Evolutionary conservation across 768 basidiomycete genomes (phyloP).

Genomic region (Zangia roseola): DNA sequence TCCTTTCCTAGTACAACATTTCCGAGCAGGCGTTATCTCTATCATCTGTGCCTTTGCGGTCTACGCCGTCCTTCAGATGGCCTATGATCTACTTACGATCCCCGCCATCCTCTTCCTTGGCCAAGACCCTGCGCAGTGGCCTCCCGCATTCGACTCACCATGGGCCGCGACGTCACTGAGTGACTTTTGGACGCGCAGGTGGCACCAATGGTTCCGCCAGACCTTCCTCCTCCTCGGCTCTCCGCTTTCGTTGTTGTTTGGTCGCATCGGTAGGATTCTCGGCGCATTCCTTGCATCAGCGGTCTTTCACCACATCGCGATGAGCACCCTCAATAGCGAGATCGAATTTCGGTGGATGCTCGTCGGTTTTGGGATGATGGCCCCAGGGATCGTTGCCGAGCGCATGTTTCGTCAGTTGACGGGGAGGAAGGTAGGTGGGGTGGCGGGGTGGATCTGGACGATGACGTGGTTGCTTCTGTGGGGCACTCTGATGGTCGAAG

Average conservation of each 20-base stretch:
- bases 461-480: conserved; percentile 26
- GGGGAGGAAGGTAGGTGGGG: conserved; percentile 28
- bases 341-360: conserved; percentile 36
- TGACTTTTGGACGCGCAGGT: conserved; percentile 36
- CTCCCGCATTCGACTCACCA: conserved; percentile 31
- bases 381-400: conserved; percentile 52
- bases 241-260: conserved; percentile 37
- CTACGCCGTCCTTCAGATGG: conserved; percentile 41
- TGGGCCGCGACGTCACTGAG: conserved; percentile 33
- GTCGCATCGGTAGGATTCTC: conserved; percentile 46
- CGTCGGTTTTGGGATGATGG: conserved; percentile 56
- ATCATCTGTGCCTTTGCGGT: conserved; percentile 43
- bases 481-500: conserved; percentile 24
- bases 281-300: conserved; percentile 58
- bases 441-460: conserved; percentile 34
- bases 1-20: conserved; percentile 24
- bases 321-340: conserved; percentile 51
- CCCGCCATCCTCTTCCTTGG: conserved; percentile 24
- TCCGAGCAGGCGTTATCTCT: conserved; percentile 43
- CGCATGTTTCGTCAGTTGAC: conserved; percentile 18
- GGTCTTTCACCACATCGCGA: conserved; percentile 49
- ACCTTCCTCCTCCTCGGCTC: conserved; percentile 28
- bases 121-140: conserved; percentile 30
- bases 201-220: conserved; percentile 39
- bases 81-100: conserved; percentile 22